Conservation (phyloP, 805 yeast species). For the Saturnispora sanitii region DNA sequence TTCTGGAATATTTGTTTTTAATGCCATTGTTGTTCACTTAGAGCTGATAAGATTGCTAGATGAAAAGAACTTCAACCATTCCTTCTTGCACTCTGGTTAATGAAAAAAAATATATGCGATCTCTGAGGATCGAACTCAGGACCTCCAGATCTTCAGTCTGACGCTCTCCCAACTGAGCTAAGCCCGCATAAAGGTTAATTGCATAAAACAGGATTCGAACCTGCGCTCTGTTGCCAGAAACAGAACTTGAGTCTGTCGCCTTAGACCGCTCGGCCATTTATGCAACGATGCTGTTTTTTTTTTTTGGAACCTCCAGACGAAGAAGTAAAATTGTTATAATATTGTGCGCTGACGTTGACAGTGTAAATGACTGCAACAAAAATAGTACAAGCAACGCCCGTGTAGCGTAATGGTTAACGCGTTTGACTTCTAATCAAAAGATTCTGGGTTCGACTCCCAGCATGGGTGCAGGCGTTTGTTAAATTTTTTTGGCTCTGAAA, state of each 20-base stretch:
- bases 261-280: constrained; percentile 15
- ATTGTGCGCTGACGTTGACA: no score
- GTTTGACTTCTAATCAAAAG: constrained; percentile 59
- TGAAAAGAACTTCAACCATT: no score
- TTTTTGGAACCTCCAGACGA: no score
- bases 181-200: constrained; percentile 11
- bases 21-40: no score
- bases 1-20: no score
- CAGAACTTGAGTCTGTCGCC: constrained; percentile 17
- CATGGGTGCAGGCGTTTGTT: constrained; percentile 28
- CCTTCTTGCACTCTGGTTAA: no score
- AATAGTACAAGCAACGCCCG: constrained; percentile 35
- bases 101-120: constrained; percentile 11
- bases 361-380: no score
- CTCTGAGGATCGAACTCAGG: constrained; percentile 18
- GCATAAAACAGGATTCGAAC: constrained; percentile 15
- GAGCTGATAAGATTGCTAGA: no score
- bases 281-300: no score
- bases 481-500: no score
- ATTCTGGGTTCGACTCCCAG: constrained; percentile 56
- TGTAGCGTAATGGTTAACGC: constrained; percentile 61
- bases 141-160: constrained; percentile 20
- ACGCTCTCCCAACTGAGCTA: constrained; percentile 19
- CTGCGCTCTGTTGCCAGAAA: constrained; percentile 15
- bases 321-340: no score